A percentile compares a stretch with the other conserved stretches of the same genome.
phyloP scores from a whole-genome alignment of 2,329 filamentous ascomycete species.

The Aspergillus viridinutans region DNA sequence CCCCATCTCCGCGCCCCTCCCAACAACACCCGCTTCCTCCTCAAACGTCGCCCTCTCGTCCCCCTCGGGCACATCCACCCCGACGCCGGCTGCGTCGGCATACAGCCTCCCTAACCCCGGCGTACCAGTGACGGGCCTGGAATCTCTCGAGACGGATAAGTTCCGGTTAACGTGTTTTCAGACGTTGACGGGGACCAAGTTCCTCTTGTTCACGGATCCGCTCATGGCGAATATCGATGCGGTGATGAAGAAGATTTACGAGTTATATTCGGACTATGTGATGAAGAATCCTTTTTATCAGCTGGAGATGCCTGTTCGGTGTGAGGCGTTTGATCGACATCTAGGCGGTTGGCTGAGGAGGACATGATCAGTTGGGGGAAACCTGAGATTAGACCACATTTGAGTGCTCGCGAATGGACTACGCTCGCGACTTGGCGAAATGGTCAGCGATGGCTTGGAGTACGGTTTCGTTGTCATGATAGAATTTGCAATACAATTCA shows the following conservation, averaged over 20 bases:
- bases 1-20: constrained; percentile 33
- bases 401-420: background rate
- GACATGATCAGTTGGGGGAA: constrained; percentile 34
- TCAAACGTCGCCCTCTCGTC: constrained; percentile 9
- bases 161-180: constrained; percentile 96
- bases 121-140: constrained; percentile 60
- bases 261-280: constrained; percentile 92
- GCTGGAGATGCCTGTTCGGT: constrained; percentile 93
- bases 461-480: background rate
- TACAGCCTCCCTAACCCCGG: constrained; percentile 31
- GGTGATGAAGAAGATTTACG: constrained; percentile 81
- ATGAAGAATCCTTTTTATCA: constrained; percentile 99
- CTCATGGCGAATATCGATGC: constrained; percentile 80
- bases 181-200: constrained; percentile 91
- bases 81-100: constrained; percentile 19
- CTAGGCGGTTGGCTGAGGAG: constrained; percentile 70
- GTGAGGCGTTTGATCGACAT: constrained; percentile 90
- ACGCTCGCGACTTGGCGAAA: background rate
- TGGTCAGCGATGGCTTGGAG: background rate
- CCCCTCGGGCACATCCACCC: constrained; percentile 32
- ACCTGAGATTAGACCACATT: background rate
- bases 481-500: background rate
- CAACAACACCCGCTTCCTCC: constrained; percentile 20
- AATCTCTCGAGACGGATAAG: constrained; percentile 88
- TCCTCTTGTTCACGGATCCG: constrained; percentile 88